A percentile compares a stretch with the other conserved stretches of the same genome.
Conservation (phyloP, 257 asterid genomes). For the Rauvolfia tetraphylla region DNA sequence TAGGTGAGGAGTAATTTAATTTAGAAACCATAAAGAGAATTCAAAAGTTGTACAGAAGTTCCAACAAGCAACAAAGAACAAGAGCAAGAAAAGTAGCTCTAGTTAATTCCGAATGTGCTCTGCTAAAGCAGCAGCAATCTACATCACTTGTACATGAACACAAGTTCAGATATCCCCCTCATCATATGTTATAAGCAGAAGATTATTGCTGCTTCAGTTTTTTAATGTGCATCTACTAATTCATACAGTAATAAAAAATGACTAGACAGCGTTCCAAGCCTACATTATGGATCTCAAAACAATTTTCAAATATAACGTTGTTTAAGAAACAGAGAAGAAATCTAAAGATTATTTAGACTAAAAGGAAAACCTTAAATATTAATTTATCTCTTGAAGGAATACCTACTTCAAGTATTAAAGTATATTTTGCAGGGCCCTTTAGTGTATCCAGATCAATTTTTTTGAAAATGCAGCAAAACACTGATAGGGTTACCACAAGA, state of each 20-base stretch:
- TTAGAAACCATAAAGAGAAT: background rate
- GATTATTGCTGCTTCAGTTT: background rate
- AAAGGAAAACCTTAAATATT: background rate
- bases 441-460: no score
- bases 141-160: background rate
- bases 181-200: background rate
- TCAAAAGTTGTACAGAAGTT: background rate
- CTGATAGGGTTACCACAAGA: background rate
- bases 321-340: background rate
- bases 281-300: background rate
- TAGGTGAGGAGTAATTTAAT: background rate
- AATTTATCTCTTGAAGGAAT: no score
- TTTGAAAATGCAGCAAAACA: background rate
- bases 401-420: no score
- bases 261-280: background rate
- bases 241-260: background rate
- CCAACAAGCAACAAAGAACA: background rate
- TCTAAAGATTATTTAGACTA: background rate
- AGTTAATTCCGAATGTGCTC: background rate
- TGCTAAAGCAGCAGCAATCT: background rate
- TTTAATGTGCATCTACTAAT: background rate
- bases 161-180: background rate
- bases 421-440: no score
- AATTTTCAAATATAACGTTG: background rate
- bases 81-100: background rate